Evolutionary conservation across 2,329 filamentous ascomycete genomes (phyloP).

Genomic region (Paramyrothecium sp.): DNA sequence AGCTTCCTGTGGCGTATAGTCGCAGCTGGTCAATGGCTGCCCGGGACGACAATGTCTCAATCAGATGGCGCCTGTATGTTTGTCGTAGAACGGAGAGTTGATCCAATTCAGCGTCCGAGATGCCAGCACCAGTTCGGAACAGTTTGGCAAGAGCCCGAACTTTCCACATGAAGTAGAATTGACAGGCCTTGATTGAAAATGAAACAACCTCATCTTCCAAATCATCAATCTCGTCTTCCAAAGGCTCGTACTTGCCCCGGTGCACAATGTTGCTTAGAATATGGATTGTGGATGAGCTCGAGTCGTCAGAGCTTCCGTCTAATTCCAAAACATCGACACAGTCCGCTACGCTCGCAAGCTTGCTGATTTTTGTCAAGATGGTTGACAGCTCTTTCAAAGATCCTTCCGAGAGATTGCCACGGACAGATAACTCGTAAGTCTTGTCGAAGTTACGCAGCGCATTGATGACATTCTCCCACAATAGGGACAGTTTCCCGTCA

Average conservation of each 20-base stretch:
- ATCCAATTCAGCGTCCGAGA: conserved; percentile 60
- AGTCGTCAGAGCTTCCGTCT: conserved; percentile 45
- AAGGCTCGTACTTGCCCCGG: conserved; percentile 68
- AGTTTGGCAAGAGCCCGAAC: conserved; percentile 58
- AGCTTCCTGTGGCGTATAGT: conserved; percentile 69
- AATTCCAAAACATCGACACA: conserved; percentile 74
- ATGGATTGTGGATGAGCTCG: conserved; percentile 56
- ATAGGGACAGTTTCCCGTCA: conserved; percentile 71
- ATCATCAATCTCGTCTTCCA: conserved; percentile 69
- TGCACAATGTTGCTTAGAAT: conserved; percentile 71
- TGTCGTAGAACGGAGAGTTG: conserved; percentile 54
- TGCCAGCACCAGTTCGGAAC: conserved; percentile 51
- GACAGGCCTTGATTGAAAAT: conserved; percentile 71
- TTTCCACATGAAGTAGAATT: conserved; percentile 98
- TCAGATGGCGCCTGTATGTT: conserved; percentile 60
- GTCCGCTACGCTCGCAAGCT: conserved; percentile 76
- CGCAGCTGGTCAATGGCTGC: conserved; percentile 75
- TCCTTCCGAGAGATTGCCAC: conserved; percentile 65
- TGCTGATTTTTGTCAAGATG: conserved; percentile 75
- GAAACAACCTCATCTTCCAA: conserved; percentile 77
- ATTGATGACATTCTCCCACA: conserved; percentile 84
- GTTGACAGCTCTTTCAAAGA: conserved; percentile 70
- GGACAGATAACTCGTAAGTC: conserved; percentile 67
- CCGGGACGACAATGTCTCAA: conserved; percentile 66
- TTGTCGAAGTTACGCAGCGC: conserved; percentile 70